Conservation (phyloP, 331 rosid genomes). For the Arachis monticola region DNA sequence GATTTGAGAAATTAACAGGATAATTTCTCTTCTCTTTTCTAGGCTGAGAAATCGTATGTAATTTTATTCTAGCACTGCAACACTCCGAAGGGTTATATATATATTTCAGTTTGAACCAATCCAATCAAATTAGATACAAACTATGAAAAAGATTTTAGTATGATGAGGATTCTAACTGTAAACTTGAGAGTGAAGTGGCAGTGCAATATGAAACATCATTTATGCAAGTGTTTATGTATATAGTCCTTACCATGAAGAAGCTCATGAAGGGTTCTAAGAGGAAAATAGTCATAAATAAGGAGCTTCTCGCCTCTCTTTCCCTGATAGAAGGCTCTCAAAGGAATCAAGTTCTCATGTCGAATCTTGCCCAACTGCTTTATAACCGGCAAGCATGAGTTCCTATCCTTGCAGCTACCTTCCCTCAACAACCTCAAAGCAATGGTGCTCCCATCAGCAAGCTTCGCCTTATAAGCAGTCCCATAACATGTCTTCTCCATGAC, state of each 20-base stretch:
- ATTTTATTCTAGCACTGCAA: neutral
- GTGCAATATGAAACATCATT: constrained; percentile 11
- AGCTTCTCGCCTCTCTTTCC: constrained; percentile 99
- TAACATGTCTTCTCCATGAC: constrained; percentile 96
- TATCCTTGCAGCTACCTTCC: constrained; percentile 94
- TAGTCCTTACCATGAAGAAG: constrained; percentile 77
- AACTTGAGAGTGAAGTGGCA: constrained; percentile 15
- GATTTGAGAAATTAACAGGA: neutral
- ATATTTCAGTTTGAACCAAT: constrained; percentile 2
- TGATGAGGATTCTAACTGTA: neutral
- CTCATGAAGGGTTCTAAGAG: constrained; percentile 78
- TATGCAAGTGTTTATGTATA: neutral
- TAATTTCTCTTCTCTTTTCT: constrained; percentile 6
- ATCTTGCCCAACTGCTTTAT: constrained; percentile 86
- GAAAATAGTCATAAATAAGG: constrained; percentile 82
- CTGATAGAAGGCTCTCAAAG: constrained; percentile 94
- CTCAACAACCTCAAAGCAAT: constrained; percentile 88
- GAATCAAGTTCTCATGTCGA: constrained; percentile 94
- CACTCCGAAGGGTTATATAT: neutral
- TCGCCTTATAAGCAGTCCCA: constrained; percentile 96
- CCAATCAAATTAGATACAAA: constrained; percentile 9
- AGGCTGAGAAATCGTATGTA: constrained; percentile 10
- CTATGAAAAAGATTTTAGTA: neutral
- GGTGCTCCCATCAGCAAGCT: constrained; percentile 90
- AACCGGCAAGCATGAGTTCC: constrained; percentile 68